These are phyloP conservation scores for Aspergillus arachidicola DNA, from an alignment of 2,329 filamentous ascomycete species.

Conservation along the genomic window DNA sequence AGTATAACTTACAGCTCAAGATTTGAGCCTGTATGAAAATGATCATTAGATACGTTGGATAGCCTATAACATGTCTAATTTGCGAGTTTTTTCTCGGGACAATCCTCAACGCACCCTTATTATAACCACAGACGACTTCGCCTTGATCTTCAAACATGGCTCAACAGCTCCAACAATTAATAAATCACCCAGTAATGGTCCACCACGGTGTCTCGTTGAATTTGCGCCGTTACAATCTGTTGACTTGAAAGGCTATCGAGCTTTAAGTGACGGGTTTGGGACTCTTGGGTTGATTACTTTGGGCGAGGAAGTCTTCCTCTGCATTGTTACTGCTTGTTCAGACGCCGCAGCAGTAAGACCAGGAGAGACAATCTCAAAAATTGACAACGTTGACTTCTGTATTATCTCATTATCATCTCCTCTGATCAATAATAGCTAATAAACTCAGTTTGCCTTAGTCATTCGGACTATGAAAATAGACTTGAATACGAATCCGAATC, in stretches of 20 bases:
- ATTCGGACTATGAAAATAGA: slow-evolving; percentile 80
- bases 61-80: slow-evolving; percentile 53
- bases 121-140: slow-evolving; percentile 76
- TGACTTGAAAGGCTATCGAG: slow-evolving; percentile 75
- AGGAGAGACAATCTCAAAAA: slow-evolving; percentile 86
- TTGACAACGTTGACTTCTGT: slow-evolving; percentile 82
- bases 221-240: slow-evolving; percentile 68
- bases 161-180: slow-evolving; percentile 60
- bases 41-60: background rate
- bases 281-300: slow-evolving; percentile 87
- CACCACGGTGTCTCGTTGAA: slow-evolving; percentile 80
- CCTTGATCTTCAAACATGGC: slow-evolving; percentile 81
- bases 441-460: slow-evolving; percentile 78
- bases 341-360: slow-evolving; percentile 81
- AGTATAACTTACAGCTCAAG: background rate
- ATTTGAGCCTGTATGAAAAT: background rate
- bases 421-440: slow-evolving; percentile 11
- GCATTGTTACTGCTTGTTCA: slow-evolving; percentile 78
- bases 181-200: slow-evolving; percentile 37
- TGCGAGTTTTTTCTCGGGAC: slow-evolving; percentile 82
- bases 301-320: slow-evolving; percentile 83
- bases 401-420: slow-evolving; percentile 23
- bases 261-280: slow-evolving; percentile 77
- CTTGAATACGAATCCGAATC: slow-evolving; percentile 59
- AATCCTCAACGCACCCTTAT: slow-evolving; percentile 85